phyloP scores from a whole-genome alignment of 805 yeast species.

The Wickerhamiella domercqiae region DNA sequence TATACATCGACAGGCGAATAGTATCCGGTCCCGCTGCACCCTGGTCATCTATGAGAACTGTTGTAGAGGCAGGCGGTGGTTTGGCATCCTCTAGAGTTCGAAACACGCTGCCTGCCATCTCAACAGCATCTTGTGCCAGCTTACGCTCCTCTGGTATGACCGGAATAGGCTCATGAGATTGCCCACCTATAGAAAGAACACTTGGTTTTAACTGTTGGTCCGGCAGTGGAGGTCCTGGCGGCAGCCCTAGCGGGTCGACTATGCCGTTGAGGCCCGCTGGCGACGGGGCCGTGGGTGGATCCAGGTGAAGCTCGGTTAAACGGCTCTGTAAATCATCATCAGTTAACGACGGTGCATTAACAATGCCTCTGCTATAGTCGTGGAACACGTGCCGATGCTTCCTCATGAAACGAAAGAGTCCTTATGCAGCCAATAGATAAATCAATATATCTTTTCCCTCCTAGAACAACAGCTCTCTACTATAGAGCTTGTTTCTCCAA shows the following conservation, averaged over 20 bases:
- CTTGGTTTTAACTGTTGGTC: neutral
- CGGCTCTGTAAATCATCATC: too few species aligned
- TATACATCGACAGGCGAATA: conserved; percentile 65
- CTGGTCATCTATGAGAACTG: conserved; percentile 58
- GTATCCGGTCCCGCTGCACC: conserved; percentile 73
- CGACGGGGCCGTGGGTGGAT: too few species aligned
- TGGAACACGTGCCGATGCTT: conserved; percentile 1
- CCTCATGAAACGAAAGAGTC: too few species aligned
- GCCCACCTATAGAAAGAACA: conserved; percentile 11
- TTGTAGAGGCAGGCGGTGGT: conserved; percentile 74
- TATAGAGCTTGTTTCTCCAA: too few species aligned
- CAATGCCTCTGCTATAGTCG: neutral
- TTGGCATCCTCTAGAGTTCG: conserved; percentile 59
- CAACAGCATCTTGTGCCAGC: conserved; percentile 13
- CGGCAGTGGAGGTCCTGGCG: neutral
- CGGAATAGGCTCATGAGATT: conserved; percentile 14
- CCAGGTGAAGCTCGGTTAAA: too few species aligned
- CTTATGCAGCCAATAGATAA: too few species aligned
- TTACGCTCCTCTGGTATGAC: conserved; percentile 17
- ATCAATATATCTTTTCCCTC: too few species aligned
- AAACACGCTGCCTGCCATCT: conserved; percentile 34
- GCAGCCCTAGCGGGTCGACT: neutral
- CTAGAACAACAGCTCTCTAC: too few species aligned
- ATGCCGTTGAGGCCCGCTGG: too few species aligned
- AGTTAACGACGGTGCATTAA: too few species aligned